Percentiles rank a stretch among this genome's conserved stretches.
Evolutionary conservation across 2,329 filamentous ascomycete species (phyloP).

Genomic region (Botryotinia globosa): DNA sequence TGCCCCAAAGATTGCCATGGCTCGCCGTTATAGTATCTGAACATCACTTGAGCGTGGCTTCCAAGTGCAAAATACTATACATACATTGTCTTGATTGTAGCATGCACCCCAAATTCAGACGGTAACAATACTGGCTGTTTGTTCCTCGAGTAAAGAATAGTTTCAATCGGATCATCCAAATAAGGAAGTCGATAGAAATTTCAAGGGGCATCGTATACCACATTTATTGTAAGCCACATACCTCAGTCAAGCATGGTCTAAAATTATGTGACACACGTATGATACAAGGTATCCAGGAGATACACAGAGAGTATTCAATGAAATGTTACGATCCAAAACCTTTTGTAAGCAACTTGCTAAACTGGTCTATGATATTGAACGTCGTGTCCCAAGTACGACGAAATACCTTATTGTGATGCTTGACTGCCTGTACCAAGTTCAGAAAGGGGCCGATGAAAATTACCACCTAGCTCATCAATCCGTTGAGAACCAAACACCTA

Average conservation of each 20-base stretch:
- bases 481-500: slow-evolving; percentile 13
- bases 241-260: neutral
- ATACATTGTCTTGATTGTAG: neutral
- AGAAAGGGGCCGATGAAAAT: neutral
- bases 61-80: neutral
- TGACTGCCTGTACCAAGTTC: neutral
- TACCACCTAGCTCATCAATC: slow-evolving; percentile 2
- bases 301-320: neutral
- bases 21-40: neutral
- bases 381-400: neutral
- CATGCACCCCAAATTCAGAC: neutral
- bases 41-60: neutral
- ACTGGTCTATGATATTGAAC: neutral
- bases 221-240: neutral
- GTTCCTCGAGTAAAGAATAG: neutral
- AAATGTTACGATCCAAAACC: neutral
- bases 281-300: neutral
- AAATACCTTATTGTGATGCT: neutral
- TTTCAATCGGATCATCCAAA: neutral
- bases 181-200: neutral
- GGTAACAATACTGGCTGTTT: neutral
- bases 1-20: neutral
- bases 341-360: neutral
- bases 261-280: neutral
- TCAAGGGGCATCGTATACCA: neutral